Evolutionary conservation across 2,329 filamentous ascomycete genomes (phyloP).

Genomic region (Colletotrichum spaethianum): DNA sequence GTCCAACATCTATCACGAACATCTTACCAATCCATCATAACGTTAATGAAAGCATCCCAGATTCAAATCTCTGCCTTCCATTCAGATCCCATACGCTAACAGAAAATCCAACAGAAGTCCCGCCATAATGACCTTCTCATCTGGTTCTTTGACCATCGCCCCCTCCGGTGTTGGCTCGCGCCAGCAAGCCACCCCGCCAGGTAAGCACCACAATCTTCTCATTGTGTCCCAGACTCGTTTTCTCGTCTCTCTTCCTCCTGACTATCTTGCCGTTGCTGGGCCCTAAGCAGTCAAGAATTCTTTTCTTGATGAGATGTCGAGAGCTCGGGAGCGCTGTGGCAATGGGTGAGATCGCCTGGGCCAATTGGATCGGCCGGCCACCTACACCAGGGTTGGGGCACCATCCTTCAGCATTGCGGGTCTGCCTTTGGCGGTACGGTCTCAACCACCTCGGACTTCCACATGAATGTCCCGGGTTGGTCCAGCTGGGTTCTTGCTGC

Average conservation of each 20-base stretch:
- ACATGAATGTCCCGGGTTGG: background rate
- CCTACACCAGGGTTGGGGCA: conserved; percentile 17
- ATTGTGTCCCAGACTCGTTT: conserved; percentile 26
- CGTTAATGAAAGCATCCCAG: background rate
- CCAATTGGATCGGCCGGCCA: conserved; percentile 11
- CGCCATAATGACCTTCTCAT: background rate
- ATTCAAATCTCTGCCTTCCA: background rate
- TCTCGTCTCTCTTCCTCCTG: conserved; percentile 24
- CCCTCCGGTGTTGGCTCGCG: background rate
- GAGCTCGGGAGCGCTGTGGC: conserved; percentile 14
- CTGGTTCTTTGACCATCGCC: background rate
- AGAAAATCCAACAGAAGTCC: background rate
- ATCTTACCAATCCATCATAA: background rate
- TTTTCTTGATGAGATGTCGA: conserved; percentile 22
- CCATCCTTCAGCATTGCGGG: conserved; percentile 9
- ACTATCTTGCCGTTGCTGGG: conserved; percentile 23
- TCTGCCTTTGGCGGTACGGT: conserved; percentile 15
- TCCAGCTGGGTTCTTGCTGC: background rate
- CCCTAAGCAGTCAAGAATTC: conserved; percentile 12
- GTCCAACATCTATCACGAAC: background rate
- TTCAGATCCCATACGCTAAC: background rate
- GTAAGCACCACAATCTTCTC: conserved; percentile 28
- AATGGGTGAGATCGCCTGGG: conserved; percentile 4
- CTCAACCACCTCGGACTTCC: conserved; percentile 18
- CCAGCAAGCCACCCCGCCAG: background rate